phyloP scores from a whole-genome alignment of 176 grass and related monocot genomes.

The Triticum turgidum region DNA sequence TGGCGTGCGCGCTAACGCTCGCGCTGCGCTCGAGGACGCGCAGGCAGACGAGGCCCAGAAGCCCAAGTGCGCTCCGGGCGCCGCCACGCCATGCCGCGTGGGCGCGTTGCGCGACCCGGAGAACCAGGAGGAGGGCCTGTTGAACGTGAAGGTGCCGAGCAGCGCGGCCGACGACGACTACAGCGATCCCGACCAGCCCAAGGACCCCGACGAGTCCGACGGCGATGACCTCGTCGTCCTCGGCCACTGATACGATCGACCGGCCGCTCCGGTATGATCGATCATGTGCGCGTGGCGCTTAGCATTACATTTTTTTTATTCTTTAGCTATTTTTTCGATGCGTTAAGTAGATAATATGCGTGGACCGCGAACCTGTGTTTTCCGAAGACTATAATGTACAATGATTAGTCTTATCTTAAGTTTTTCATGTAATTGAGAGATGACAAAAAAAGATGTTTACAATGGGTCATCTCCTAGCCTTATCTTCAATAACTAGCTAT shows the following conservation, averaged over 20 bases:
- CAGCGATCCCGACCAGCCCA: conserved; percentile 47
- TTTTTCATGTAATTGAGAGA: too few relatives aligned
- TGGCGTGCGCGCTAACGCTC: conserved; percentile 34
- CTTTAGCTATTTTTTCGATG: too few relatives aligned
- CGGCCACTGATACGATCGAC: conserved; percentile 45
- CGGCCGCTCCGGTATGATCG: background rate
- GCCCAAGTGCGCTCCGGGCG: too few relatives aligned
- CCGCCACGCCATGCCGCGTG: background rate
- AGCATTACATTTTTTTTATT: too few relatives aligned
- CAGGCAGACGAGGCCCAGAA: too few relatives aligned
- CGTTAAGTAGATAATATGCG: too few relatives aligned
- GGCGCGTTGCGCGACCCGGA: conserved; percentile 47
- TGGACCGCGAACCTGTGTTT: too few relatives aligned
- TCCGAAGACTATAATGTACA: too few relatives aligned
- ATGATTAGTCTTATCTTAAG: too few relatives aligned
- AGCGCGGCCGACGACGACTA: conserved; percentile 37
- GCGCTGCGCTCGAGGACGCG: background rate
- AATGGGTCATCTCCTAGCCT: too few relatives aligned
- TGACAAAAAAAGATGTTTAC: too few relatives aligned
- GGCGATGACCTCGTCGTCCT: conserved; percentile 36
- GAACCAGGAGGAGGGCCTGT: conserved; percentile 54
- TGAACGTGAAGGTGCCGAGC: conserved; percentile 24
- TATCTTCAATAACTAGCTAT: too few relatives aligned
- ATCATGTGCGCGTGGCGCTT: background rate
- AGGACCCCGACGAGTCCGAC: background rate